Percentiles rank a stretch among this genome's conserved stretches.
phyloP scores from a whole-genome alignment of 2,329 filamentous ascomycete species.

The Trichoderma sp. region DNA sequence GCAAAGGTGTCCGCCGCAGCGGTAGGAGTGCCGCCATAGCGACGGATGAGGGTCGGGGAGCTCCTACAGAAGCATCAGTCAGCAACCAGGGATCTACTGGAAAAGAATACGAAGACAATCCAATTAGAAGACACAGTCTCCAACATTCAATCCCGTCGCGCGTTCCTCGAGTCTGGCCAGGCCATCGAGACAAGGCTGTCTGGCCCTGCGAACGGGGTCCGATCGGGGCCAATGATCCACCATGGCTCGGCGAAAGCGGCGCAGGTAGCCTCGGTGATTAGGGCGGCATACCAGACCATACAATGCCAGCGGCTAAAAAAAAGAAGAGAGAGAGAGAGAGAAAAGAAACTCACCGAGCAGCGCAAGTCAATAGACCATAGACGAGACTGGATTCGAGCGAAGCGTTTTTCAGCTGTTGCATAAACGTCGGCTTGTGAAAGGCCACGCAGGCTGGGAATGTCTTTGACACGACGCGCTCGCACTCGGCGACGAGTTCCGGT shows the following conservation, averaged over 20 bases:
- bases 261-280: background rate
- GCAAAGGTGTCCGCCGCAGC: slow-evolving; percentile 63
- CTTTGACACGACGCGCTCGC: slow-evolving; percentile 64
- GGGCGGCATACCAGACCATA: background rate
- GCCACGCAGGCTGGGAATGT: slow-evolving; percentile 64
- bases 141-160: background rate
- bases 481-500: slow-evolving; percentile 61
- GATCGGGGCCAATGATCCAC: slow-evolving; percentile 20
- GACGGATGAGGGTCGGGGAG: slow-evolving; percentile 60
- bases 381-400: slow-evolving; percentile 60
- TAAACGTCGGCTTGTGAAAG: slow-evolving; percentile 65
- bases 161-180: background rate
- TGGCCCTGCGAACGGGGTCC: background rate
- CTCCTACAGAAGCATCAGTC: slow-evolving; percentile 46
- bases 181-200: background rate
- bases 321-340: slow-evolving; percentile 33
- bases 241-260: slow-evolving; percentile 3
- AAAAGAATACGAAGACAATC: background rate
- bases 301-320: background rate
- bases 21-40: slow-evolving; percentile 61
- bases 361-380: slow-evolving; percentile 61
- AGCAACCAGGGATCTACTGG: background rate
- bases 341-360: slow-evolving; percentile 55
- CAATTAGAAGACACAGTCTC: background rate
- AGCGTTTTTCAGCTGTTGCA: slow-evolving; percentile 62